These are phyloP conservation scores for Pistacia integerrima DNA, from an alignment of 345 rosid genomes.

Conservation along the genomic window DNA sequence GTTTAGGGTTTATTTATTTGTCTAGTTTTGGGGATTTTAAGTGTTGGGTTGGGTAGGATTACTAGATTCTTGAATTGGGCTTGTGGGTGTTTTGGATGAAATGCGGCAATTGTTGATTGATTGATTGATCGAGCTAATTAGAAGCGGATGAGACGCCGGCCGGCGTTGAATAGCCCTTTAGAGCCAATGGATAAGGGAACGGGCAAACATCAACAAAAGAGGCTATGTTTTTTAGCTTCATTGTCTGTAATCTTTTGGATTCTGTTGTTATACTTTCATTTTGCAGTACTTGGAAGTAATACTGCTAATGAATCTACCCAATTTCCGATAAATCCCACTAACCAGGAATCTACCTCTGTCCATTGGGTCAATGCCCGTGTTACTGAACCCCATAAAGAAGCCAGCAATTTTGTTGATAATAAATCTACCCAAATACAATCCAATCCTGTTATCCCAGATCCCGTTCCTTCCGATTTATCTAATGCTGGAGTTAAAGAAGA, in stretches of 20 bases:
- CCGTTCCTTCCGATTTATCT: slow-evolving; percentile 29
- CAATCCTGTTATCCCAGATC: slow-evolving; percentile 23
- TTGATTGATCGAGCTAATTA: slow-evolving; percentile 16
- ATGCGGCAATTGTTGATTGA: slow-evolving; percentile 15
- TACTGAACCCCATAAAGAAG: not conserved
- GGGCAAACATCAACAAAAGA: slow-evolving; percentile 52
- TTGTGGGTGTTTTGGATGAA: slow-evolving; percentile 9
- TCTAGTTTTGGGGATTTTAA: not conserved
- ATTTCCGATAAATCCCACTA: slow-evolving; percentile 26
- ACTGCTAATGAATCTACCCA: slow-evolving; percentile 37
- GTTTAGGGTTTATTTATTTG: not conserved
- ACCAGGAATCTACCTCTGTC: slow-evolving; percentile 29
- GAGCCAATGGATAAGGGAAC: slow-evolving; percentile 66
- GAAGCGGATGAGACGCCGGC: slow-evolving; percentile 71
- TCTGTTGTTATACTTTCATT: slow-evolving; percentile 67
- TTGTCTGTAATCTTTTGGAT: slow-evolving; percentile 69
- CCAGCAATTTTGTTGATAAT: slow-evolving; percentile 25
- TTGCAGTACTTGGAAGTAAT: slow-evolving; percentile 49
- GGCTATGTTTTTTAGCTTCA: slow-evolving; percentile 54
- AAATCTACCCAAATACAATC: slow-evolving; percentile 38
- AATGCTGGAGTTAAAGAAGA: slow-evolving; percentile 13
- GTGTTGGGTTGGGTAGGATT: not conserved
- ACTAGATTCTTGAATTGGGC: slow-evolving; percentile 17
- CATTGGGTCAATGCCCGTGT: slow-evolving; percentile 22
- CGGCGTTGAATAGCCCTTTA: slow-evolving; percentile 32